Percentiles rank a stretch among this genome's conserved stretches.
These are phyloP conservation scores for Rauvolfia tetraphylla DNA, from an alignment of 257 asterid genomes.

Conservation along the genomic window DNA sequence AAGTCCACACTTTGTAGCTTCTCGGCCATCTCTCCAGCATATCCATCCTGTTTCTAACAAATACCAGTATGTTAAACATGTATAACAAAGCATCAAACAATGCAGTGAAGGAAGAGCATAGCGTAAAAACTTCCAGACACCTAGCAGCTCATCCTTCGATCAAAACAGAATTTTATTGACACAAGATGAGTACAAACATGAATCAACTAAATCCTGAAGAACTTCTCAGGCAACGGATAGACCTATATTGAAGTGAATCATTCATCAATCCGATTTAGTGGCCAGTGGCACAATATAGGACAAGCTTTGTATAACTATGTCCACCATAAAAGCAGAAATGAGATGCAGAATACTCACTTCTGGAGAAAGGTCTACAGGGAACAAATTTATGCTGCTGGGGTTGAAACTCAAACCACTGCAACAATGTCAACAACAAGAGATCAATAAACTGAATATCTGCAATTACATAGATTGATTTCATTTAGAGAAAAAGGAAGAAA, in stretches of 20 bases:
- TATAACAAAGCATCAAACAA: background rate
- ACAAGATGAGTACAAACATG: background rate
- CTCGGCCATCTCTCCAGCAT: constrained; percentile 30
- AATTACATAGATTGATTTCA: background rate
- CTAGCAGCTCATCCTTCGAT: background rate
- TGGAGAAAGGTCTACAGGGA: constrained; percentile 47
- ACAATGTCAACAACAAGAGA: constrained; percentile 5
- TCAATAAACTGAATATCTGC: background rate
- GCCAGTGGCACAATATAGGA: background rate
- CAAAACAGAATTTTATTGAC: background rate
- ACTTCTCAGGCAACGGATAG: background rate
- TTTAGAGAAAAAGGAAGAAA: too few relatives aligned
- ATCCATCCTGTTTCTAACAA: constrained; percentile 35
- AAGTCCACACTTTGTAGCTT: constrained; percentile 34
- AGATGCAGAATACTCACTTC: constrained; percentile 45
- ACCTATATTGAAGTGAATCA: background rate
- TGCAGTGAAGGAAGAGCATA: background rate
- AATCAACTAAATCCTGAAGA: background rate
- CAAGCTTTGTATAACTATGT: background rate
- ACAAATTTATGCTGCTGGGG: constrained; percentile 62
- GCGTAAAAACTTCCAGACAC: background rate
- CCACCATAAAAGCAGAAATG: background rate
- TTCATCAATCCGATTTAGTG: background rate
- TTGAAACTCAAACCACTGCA: constrained; percentile 67
- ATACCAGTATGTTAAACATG: background rate